Evolutionary conservation across 768 basidiomycete species (phyloP).

Genomic region (Phaeolepiota aurea): DNA sequence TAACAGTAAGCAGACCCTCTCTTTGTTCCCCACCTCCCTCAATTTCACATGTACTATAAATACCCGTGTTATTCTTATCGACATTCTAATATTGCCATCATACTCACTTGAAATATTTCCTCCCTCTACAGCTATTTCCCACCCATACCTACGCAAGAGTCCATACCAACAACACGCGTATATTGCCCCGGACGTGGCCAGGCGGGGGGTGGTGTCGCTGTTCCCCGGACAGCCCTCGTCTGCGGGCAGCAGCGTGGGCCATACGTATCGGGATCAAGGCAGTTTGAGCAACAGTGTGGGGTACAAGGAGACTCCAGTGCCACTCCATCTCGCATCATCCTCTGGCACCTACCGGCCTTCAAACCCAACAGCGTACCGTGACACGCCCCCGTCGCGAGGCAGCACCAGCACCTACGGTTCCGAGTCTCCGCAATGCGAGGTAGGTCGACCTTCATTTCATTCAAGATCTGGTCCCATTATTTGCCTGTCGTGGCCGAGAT

Average conservation of each 20-base stretch:
- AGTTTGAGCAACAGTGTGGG: too few species aligned
- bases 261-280: background rate
- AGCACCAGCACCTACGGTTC: background rate
- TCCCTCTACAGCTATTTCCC: slow-evolving; percentile 12
- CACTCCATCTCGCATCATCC: too few species aligned
- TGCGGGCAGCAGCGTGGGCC: background rate
- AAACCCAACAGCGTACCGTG: background rate
- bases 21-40: too few species aligned
- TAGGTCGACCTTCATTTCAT: slow-evolving; percentile 1
- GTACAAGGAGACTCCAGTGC: background rate
- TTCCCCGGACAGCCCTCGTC: background rate
- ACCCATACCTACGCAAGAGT: slow-evolving; percentile 15
- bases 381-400: background rate
- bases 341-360: background rate
- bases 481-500: background rate
- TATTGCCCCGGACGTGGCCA: background rate
- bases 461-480: background rate
- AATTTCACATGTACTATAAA: too few species aligned
- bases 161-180: slow-evolving; percentile 1
- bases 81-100: background rate
- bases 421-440: background rate
- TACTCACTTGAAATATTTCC: background rate
- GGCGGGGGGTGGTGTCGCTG: background rate
- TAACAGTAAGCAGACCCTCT: slow-evolving; percentile 7
- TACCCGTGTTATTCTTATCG: too few species aligned